Evolutionary conservation across 208 protist species (phyloP), one percentile per base, ranked within the genome.

Genomic region (Endotrypanum monterogeii): DNA sequence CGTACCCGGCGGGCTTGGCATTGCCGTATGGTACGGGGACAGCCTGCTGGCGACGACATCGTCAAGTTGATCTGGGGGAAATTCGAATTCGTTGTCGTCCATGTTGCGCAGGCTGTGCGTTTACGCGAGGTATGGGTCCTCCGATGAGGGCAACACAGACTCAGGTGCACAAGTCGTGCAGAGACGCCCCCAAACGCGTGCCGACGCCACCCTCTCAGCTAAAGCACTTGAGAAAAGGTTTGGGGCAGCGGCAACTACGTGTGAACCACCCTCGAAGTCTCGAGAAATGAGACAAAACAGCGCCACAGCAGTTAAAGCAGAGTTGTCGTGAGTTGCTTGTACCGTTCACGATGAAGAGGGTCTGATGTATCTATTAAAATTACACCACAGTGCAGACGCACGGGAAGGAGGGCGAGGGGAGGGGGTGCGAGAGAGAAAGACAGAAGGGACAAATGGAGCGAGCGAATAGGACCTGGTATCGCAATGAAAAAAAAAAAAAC

Each of bases 11-110:
- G 73, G 67, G 44, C 48, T 68, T 5, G 70, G 60, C 7, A 67
- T 28, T 6, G 65, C 62, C 30, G 61, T 44, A 7, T 73, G 60
- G 32, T 69, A 74, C 35, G 67, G 44, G 20, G 74, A 68, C 20
- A 76, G 69, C 46, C 30, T 48, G 16, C 5, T 48, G 30, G 67
- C 35, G 37, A 91, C 56, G 51, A 79, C 81, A 37, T 86, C 84
- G 58, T 78, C 80, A 7, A 85, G 65, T 18, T 80, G 86, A 67
- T 92, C 88, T 12, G 89, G 86, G 28, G 89, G 88, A 66, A 96
- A 96, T 20, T 96, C 89, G 78, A 96, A 96, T 63, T 96, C 92
- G 41, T 72, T 80, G 23, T 91, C 86, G 57, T 88, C 73, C 71
- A 77, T 86, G 16, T n/a, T n/a, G 32, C 32, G 9, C 66, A 8